Base-by-base conservation (phyloP, 768 basidiomycete genomes). In the Tylopilus sp. region DNA sequence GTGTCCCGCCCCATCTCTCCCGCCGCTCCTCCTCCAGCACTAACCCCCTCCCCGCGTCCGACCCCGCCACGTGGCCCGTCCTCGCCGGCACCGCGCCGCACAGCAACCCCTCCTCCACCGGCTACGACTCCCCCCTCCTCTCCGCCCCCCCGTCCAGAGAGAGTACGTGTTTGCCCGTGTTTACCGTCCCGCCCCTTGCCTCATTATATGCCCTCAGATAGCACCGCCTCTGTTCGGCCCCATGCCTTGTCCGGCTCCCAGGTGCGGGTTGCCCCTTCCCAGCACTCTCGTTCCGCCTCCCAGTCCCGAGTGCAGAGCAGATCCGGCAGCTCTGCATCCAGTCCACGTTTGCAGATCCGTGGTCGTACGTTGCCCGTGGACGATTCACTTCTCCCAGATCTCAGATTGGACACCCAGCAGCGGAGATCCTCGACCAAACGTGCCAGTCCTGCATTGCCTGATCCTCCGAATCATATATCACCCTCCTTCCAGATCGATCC, bases 311-410 rank as follows among this genome's bases (percentile, higher is more conserved):
- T 68, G 26, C 74, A 77, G 41, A 80, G 79, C 42, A 71, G 72
- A 43, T 71, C 76, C 0, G 76, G 72, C 29, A 81, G 78, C 60
- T 66, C 73, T 19, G 74, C 77, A 6, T 81, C 82, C 12, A 83
- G 81, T 51, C 81, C 81, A 14, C 72, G 66, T 40, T 45, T 73
- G 14, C 65, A 66, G 52, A 46, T 72, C 34, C 71, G 76, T 54
- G 75, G 71, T 21, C 70, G 73, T 53, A 68, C 75, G 17, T 60
- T 82, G 40, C 76, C 75, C 0, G 70, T 63, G 3, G 80, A 81
- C 33, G 69, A 73, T n/a, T 12, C 56, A 38, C 48, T 48, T 43
- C 56, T 28, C 2, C 42, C 52, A 40, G 61, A 68, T 51, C 49
- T 59, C 38, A 57, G 61, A 63, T 67, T 64, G 37, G 62, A 69